These are phyloP conservation scores for Castanea sativa DNA, from an alignment of 306 rosid genomes.

Conservation along the genomic window DNA sequence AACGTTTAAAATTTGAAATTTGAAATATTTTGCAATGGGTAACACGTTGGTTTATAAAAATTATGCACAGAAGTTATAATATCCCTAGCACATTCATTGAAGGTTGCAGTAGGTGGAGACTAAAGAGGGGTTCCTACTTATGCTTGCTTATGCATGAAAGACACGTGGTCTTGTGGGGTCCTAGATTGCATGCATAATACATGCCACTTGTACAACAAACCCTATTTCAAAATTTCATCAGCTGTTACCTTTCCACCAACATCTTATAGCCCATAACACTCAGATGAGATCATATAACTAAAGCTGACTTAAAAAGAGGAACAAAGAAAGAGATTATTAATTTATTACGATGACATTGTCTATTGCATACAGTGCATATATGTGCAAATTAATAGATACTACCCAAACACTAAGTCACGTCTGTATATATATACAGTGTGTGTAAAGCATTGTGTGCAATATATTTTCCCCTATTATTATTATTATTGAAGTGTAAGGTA, in stretches of 20 bases:
- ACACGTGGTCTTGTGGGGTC: slow-evolving; percentile 30
- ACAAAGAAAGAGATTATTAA: neutral
- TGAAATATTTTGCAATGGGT: too few species aligned
- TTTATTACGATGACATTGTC: too few species aligned
- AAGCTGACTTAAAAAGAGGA: neutral
- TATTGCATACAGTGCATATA: too few species aligned
- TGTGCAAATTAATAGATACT: too few species aligned
- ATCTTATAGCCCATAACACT: neutral
- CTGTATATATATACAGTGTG: too few species aligned
- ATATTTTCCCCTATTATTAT: neutral
- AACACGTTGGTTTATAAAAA: too few species aligned
- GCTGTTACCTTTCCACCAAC: neutral
- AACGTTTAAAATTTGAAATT: too few species aligned
- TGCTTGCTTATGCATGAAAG: slow-evolving; percentile 12
- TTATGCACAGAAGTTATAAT: too few species aligned
- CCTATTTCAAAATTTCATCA: slow-evolving; percentile 17
- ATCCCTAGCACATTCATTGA: too few species aligned
- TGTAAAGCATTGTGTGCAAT: too few species aligned
- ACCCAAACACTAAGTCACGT: too few species aligned
- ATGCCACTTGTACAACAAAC: slow-evolving; percentile 58
- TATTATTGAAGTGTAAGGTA: neutral
- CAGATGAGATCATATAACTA: neutral
- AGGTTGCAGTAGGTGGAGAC: too few species aligned
- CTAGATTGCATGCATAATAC: slow-evolving; percentile 28
- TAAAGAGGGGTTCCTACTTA: neutral